These are phyloP conservation scores for Lactarius pseudohatsudake DNA, from an alignment of 768 basidiomycete species.

Conservation along the genomic window DNA sequence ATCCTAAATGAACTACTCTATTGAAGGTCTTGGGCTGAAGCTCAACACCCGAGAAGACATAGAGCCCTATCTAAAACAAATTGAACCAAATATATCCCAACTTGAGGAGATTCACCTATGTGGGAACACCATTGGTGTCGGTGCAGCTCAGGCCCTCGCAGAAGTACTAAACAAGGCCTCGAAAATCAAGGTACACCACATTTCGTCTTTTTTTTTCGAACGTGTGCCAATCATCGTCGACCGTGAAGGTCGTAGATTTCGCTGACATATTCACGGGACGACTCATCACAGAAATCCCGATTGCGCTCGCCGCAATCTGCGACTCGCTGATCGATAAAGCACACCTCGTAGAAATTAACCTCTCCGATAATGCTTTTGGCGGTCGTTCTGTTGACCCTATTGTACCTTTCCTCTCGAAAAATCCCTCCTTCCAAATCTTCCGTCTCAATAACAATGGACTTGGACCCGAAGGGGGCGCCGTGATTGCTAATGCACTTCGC, in stretches of 20 bases:
- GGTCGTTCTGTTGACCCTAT: conserved; percentile 93
- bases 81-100: conserved; percentile 51
- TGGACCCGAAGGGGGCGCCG: conserved; percentile 82
- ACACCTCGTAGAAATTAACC: conserved; percentile 81
- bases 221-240: neutral
- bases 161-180: conserved; percentile 70
- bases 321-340: conserved; percentile 79
- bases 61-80: conserved; percentile 63
- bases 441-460: conserved; percentile 97
- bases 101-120: conserved; percentile 91
- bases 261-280: conserved; percentile 98
- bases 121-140: conserved; percentile 92
- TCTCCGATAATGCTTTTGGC: conserved; percentile 96
- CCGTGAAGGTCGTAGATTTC: conserved; percentile 82
- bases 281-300: conserved; percentile 92
- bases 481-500: conserved; percentile 81
- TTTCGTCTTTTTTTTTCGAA: conserved; percentile 14
- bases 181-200: conserved; percentile 60
- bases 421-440: conserved; percentile 79
- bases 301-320: conserved; percentile 84
- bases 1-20: conserved; percentile 40
- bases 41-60: conserved; percentile 76
- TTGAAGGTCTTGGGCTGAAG: conserved; percentile 73
- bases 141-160: conserved; percentile 82
- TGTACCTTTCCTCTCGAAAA: conserved; percentile 82